Conservation (phyloP, 2,329 filamentous ascomycete genomes). For the Cordyceps fumosorosea region DNA sequence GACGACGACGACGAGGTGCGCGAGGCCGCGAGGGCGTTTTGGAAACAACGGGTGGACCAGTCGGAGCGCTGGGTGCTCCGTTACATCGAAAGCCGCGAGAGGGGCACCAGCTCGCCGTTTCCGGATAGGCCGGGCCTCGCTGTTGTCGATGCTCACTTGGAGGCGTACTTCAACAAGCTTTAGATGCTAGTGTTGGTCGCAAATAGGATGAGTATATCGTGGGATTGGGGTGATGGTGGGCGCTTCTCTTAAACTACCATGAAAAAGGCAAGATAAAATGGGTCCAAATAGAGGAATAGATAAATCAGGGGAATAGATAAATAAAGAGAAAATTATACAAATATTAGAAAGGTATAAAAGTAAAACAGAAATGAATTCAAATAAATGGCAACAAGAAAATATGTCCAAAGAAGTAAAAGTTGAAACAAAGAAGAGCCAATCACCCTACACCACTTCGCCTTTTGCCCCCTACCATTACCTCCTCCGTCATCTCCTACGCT, state of each 20-base stretch:
- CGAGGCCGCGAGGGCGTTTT: conserved; percentile 39
- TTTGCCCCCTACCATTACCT: background rate
- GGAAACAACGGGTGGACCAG: conserved; percentile 39
- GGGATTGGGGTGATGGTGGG: too few relatives aligned
- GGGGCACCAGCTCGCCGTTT: background rate
- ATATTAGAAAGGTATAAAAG: background rate
- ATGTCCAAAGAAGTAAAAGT: background rate
- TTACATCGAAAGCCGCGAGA: conserved; percentile 24
- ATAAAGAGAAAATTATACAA: background rate
- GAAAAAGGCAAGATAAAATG: too few relatives aligned
- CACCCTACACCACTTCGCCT: too few relatives aligned
- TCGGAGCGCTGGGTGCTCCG: conserved; percentile 41
- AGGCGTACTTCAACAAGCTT: background rate
- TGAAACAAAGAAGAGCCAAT: background rate
- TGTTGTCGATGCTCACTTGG: background rate
- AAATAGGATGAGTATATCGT: too few relatives aligned
- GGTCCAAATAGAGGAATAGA: too few relatives aligned
- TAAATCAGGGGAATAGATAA: background rate
- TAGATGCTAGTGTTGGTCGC: background rate
- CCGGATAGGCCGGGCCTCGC: background rate
- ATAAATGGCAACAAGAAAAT: background rate
- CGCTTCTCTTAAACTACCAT: too few relatives aligned
- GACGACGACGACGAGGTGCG: conserved; percentile 20
- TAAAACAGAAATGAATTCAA: background rate
- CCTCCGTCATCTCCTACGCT: conserved; percentile 10